Evolutionary conservation across 805 yeast species (phyloP).

Genomic region (Candida koratica): DNA sequence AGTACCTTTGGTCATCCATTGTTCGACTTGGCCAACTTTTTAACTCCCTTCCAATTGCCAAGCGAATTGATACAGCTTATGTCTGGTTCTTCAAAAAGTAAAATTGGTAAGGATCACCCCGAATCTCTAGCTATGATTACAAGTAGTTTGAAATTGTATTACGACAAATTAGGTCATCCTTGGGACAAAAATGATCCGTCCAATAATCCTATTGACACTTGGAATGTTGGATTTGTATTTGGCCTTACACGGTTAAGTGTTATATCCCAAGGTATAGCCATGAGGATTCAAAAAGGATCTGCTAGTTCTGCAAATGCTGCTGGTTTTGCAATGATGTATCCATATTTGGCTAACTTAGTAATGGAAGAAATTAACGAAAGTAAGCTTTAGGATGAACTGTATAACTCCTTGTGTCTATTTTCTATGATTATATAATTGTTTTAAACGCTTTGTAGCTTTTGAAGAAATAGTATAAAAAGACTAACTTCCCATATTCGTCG

Average conservation of each 20-base stretch:
- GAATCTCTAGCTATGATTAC: constrained; percentile 13
- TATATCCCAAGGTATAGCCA: constrained; percentile 60
- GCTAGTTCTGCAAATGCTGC: constrained; percentile 53
- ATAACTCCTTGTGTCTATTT: too few species aligned
- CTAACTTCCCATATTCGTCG: too few species aligned
- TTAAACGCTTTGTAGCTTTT: too few species aligned
- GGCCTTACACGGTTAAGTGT: constrained; percentile 54
- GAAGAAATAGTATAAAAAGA: too few species aligned
- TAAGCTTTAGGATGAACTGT: constrained; percentile 6
- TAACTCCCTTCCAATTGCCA: constrained; percentile 52
- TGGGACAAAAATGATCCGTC: constrained; percentile 34
- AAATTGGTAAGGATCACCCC: constrained; percentile 32
- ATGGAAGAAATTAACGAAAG: constrained; percentile 15
- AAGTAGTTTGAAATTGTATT: constrained; percentile 16
- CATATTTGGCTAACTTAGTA: constrained; percentile 29
- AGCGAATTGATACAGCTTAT: constrained; percentile 28
- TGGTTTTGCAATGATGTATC: constrained; percentile 33
- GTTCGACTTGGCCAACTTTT: constrained; percentile 55
- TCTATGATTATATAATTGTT: too few species aligned
- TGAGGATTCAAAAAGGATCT: constrained; percentile 48
- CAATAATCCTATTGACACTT: constrained; percentile 42
- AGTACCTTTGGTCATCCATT: constrained; percentile 64
- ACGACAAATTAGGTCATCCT: constrained; percentile 22
- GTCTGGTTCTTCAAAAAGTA: constrained; percentile 25
- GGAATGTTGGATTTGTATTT: constrained; percentile 54